phyloP scores from a whole-genome alignment of 148 eudicot genomes.

The Dianthus caryophyllus region DNA sequence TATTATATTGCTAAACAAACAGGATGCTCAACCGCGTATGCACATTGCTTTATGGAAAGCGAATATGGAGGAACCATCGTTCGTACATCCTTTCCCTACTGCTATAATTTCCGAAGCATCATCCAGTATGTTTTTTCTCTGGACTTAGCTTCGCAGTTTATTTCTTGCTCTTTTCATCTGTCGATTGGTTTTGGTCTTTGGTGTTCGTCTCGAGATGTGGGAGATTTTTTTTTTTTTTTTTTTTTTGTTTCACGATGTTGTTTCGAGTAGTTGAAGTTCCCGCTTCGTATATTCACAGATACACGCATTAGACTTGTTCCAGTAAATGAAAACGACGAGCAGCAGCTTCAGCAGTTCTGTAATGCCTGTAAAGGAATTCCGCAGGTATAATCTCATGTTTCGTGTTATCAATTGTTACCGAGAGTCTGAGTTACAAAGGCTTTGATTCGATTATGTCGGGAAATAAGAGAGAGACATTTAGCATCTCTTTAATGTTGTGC shows the following conservation, averaged over 20 bases:
- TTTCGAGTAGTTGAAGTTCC: too few relatives aligned
- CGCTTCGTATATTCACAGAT: conserved; percentile 42
- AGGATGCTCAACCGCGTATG: conserved; percentile 89
- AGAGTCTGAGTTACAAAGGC: too few relatives aligned
- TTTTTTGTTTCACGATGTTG: conserved; percentile 17
- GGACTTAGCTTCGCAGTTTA: conserved; percentile 7
- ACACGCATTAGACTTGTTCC: conserved; percentile 67
- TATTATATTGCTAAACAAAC: conserved; percentile 4
- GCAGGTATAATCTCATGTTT: conserved; percentile 67
- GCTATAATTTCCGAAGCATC: conserved; percentile 62
- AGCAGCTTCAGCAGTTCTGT: conserved; percentile 68
- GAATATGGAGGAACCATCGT: conserved; percentile 70
- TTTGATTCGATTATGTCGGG: not conserved
- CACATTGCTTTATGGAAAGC: conserved; percentile 83
- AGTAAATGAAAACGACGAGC: conserved; percentile 45
- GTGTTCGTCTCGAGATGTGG: conserved; percentile 62
- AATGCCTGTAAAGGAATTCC: conserved; percentile 99
- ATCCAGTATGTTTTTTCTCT: conserved; percentile 44
- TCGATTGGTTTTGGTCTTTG: conserved; percentile 31
- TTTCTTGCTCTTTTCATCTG: conserved; percentile 7
- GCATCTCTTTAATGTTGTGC: too few relatives aligned
- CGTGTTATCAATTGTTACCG: too few relatives aligned
- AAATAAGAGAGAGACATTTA: too few relatives aligned
- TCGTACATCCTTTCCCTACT: conserved; percentile 59
- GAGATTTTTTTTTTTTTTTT: conserved; percentile 16